phyloP scores from a whole-genome alignment of 2,329 filamentous ascomycete genomes.

The Arthrobotrys entomopaga region DNA sequence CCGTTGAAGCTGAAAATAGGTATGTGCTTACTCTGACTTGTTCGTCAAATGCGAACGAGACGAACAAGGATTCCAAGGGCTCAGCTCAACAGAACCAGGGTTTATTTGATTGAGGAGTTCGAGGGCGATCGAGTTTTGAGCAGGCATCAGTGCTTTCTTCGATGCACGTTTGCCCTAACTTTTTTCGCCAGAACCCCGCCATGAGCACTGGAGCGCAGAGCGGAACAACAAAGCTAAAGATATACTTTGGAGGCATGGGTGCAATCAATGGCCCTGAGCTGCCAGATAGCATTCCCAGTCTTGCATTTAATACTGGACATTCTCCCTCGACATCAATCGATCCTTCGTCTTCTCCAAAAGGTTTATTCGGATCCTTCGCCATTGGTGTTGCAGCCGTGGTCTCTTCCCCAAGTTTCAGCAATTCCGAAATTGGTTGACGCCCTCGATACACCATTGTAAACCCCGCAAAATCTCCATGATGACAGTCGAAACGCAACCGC shows the following conservation, averaged over 20 bases:
- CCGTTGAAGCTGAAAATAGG: neutral
- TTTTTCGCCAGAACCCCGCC: neutral
- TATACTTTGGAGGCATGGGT: neutral
- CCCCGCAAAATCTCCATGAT: slow-evolving; percentile 36
- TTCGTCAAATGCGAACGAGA: neutral
- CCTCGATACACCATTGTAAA: neutral
- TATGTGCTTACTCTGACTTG: neutral
- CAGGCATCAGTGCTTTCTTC: neutral
- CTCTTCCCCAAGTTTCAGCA: neutral
- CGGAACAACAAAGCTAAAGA: neutral
- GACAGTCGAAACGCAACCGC: slow-evolving; percentile 20
- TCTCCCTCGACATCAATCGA: neutral
- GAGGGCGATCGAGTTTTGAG: neutral
- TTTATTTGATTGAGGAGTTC: neutral
- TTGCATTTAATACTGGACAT: neutral
- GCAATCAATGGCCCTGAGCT: too few species aligned
- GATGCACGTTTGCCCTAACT: neutral
- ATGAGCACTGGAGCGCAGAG: neutral
- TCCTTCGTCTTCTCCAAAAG: neutral
- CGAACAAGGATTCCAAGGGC: neutral
- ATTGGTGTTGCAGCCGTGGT: neutral
- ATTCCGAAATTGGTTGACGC: neutral
- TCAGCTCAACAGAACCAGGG: neutral
- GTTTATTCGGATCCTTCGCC: neutral
- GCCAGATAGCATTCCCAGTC: too few species aligned